phyloP scores from a whole-genome alignment of 2,329 filamentous ascomycete genomes.

The Raffaelea arxii region DNA sequence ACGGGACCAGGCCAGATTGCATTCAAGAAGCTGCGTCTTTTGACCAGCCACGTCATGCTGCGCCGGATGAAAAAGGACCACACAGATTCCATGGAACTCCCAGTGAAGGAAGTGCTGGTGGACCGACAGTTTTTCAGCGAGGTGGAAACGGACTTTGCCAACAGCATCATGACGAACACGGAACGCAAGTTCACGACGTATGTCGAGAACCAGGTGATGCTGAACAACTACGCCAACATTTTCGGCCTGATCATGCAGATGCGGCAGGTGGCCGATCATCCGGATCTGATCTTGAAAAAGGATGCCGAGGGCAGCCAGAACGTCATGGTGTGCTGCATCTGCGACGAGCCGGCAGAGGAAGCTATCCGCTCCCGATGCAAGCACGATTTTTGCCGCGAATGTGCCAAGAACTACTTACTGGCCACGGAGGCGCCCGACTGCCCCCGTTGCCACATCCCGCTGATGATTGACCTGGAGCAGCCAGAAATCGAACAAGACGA shows the following conservation, averaged over 20 bases:
- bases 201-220: conserved; percentile 82
- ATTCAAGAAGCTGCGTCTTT: conserved; percentile 71
- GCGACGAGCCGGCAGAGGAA: conserved; percentile 92
- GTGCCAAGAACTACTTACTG: conserved; percentile 69
- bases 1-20: conserved; percentile 54
- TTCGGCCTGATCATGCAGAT: conserved; percentile 99
- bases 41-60: conserved; percentile 92
- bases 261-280: conserved; percentile 95
- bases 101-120: conserved; percentile 85
- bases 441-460: conserved; percentile 80
- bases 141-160: conserved; percentile 89
- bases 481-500: conserved; percentile 92
- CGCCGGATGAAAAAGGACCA: conserved; percentile 90
- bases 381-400: conserved; percentile 83
- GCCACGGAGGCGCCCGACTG: conserved; percentile 73
- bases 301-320: conserved; percentile 80
- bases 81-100: conserved; percentile 89
- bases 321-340: conserved; percentile 84
- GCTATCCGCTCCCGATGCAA: conserved; percentile 85
- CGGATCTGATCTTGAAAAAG: conserved; percentile 87
- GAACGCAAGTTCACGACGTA: conserved; percentile 90
- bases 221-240: conserved; percentile 98
- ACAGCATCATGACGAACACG: conserved; percentile 89
- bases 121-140: conserved; percentile 96
- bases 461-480: conserved; percentile 89